Percentiles rank a stretch among this genome's conserved stretches.
Evolutionary conservation across 2,329 filamentous ascomycete genomes (phyloP).

Genomic region (Talaromyces sp.): DNA sequence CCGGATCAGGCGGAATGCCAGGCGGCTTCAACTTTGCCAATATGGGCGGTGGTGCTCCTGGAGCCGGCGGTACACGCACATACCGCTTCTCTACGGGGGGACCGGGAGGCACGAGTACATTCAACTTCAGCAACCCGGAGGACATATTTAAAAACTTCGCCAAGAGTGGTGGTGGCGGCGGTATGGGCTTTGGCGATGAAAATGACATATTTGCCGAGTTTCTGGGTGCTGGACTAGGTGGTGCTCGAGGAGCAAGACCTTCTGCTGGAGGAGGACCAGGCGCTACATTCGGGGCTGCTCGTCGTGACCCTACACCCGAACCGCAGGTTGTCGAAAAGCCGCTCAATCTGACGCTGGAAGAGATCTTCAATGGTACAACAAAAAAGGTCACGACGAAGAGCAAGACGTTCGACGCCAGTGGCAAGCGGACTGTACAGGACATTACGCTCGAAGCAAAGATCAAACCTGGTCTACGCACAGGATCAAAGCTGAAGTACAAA

Average conservation of each 20-base stretch:
- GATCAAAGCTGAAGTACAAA: slow-evolving; percentile 97
- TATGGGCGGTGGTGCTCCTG: slow-evolving; percentile 50
- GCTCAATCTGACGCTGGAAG: slow-evolving; percentile 77
- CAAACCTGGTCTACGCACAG: slow-evolving; percentile 92
- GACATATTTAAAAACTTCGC: slow-evolving; percentile 84
- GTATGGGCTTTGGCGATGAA: slow-evolving; percentile 49
- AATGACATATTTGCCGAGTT: slow-evolving; percentile 54
- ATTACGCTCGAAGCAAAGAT: slow-evolving; percentile 92
- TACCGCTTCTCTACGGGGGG: slow-evolving; percentile 45
- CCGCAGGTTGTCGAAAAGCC: slow-evolving; percentile 87
- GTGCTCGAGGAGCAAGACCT: slow-evolving; percentile 34
- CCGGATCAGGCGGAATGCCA: slow-evolving; percentile 44
- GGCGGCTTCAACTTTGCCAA: slow-evolving; percentile 48
- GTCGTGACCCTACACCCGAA: slow-evolving; percentile 63
- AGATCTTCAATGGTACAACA: slow-evolving; percentile 77
- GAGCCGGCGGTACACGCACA: slow-evolving; percentile 50
- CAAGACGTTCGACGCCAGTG: slow-evolving; percentile 82
- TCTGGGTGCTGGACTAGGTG: slow-evolving; percentile 45
- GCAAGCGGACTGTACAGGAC: slow-evolving; percentile 82
- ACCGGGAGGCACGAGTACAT: slow-evolving; percentile 61
- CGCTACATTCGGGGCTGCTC: slow-evolving; percentile 27
- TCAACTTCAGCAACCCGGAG: slow-evolving; percentile 78
- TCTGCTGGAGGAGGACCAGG: slow-evolving; percentile 25
- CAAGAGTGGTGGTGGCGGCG: slow-evolving; percentile 53
- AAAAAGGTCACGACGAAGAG: slow-evolving; percentile 99